These are phyloP conservation scores for Russula virescens DNA, from an alignment of 768 basidiomycete species.

Conservation along the genomic window DNA sequence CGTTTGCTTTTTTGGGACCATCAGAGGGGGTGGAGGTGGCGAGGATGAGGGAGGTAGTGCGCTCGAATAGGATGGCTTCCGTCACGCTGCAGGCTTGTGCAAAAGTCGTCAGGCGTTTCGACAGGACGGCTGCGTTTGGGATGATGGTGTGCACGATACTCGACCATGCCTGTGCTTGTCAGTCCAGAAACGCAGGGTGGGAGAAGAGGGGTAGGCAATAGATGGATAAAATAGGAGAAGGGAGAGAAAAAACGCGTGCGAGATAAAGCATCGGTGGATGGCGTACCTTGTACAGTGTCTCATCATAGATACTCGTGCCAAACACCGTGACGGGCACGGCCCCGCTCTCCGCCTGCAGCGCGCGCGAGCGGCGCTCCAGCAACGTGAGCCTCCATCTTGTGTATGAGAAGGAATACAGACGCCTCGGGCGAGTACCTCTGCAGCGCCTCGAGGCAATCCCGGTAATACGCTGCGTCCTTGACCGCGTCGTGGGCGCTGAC, in stretches of 20 bases:
- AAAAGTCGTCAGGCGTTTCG: conserved; percentile 80
- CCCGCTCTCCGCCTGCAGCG: conserved; percentile 64
- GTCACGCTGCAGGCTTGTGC: conserved; percentile 84
- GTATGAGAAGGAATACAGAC: conserved; percentile 82
- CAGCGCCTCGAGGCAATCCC: conserved; percentile 82
- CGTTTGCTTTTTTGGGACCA: conserved; percentile 24
- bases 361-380: conserved; percentile 68
- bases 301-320: conserved; percentile 95
- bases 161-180: conserved; percentile 80
- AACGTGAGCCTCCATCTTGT: conserved; percentile 83
- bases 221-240: conserved; percentile 30
- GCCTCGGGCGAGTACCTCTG: conserved; percentile 76
- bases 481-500: conserved; percentile 79
- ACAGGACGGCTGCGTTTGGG: conserved; percentile 87
- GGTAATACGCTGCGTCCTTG: conserved; percentile 89
- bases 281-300: conserved; percentile 86
- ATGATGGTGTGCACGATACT: conserved; percentile 91
- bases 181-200: background rate
- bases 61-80: conserved; percentile 94
- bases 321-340: conserved; percentile 64
- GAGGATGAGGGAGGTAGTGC: conserved; percentile 96
- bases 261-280: background rate
- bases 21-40: conserved; percentile 62
- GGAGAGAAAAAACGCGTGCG: conserved; percentile 39
- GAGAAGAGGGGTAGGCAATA: background rate